Evolutionary conservation across 2,329 filamentous ascomycete species (phyloP), one percentile per base, ranked within the genome.

Genomic region (Fusarium lyarnte): DNA sequence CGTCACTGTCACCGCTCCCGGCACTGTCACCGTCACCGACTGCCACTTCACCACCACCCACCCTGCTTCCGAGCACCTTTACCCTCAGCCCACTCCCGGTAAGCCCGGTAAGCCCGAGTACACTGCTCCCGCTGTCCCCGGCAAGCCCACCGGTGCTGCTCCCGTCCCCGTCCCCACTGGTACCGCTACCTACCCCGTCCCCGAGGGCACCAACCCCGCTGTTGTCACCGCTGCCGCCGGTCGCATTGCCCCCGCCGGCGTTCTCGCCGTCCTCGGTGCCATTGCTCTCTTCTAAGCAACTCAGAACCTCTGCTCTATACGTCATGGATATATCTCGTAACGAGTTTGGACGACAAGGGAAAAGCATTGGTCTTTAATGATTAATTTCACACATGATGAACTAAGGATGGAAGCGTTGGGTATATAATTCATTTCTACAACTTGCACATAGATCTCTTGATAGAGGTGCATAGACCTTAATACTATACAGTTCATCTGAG

Each of bases 261-360:
- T 91, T 75, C 88, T 87, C 76, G 88, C 86, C 84, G 79, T 90
- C 76, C 82, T 90, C 80, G 89, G 86, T 78, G 79, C 90, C 69
- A 87, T 87, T 78, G 88, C 87, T 80, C 83, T 87, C 78, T 85
- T 90, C 84, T 90, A 89, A 87, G 45, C 49, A 52, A 52, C 23
- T 14, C 33, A 21, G 33, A 45, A 57, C 36, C 39, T 25, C 33
- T 45, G 42, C 41, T 65, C 31, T 14, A 52, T 31, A 52, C 45
- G 58, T 64, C 58, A 64, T 36, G 33, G 47, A 45, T 54, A 58
- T 25, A 29, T 58, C 43, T 63, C 63, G n/a, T 31, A 16, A 60
- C 23, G 63, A 63, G 53, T 45, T 43, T 46, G 35, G 57, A 69
- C 39, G 49, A 61, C 25, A 64, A 25, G 47, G 47, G 17, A 52